phyloP scores from a whole-genome alignment of 2,329 filamentous ascomycete genomes.

The Chaetoscypha palmicola region DNA sequence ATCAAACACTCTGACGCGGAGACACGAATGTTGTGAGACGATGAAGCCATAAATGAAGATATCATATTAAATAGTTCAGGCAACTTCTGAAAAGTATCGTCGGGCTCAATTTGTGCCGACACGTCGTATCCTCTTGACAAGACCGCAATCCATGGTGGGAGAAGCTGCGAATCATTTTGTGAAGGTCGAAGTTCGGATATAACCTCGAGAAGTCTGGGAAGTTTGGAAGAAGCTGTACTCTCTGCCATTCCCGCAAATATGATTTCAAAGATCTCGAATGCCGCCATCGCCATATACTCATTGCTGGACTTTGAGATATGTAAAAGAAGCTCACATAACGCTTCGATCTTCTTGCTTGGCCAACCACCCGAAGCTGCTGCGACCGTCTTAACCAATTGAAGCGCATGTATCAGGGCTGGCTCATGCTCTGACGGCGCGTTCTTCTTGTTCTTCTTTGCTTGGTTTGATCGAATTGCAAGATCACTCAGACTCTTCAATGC shows the following conservation, averaged over 20 bases:
- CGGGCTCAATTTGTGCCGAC: conserved; percentile 76
- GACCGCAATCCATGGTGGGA: conserved; percentile 95
- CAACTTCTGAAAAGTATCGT: conserved; percentile 86
- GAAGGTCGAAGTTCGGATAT: conserved; percentile 88
- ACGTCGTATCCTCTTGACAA: conserved; percentile 92
- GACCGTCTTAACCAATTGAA: conserved; percentile 88
- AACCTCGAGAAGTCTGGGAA: conserved; percentile 81
- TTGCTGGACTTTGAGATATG: conserved; percentile 85
- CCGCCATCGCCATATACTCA: conserved; percentile 92
- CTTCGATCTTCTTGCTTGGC: conserved; percentile 94
- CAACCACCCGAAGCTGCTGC: conserved; percentile 83
- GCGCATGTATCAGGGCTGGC: conserved; percentile 79
- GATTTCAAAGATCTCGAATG: conserved; percentile 95
- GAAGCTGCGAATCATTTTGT: conserved; percentile 85
- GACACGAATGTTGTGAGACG: conserved; percentile 86
- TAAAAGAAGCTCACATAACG: conserved; percentile 80
- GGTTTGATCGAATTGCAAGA: conserved; percentile 55
- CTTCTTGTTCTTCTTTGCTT: conserved; percentile 64
- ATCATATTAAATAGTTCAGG: conserved; percentile 79
- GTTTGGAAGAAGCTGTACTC: conserved; percentile 78
- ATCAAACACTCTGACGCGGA: conserved; percentile 93
- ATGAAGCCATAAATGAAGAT: conserved; percentile 72
- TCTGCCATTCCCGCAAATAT: conserved; percentile 89
- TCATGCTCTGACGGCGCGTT: conserved; percentile 56
- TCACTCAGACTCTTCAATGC: conserved; percentile 75